Base-by-base conservation (phyloP, 805 yeast species). In the Metschnikowia aberdeeniae region DNA sequence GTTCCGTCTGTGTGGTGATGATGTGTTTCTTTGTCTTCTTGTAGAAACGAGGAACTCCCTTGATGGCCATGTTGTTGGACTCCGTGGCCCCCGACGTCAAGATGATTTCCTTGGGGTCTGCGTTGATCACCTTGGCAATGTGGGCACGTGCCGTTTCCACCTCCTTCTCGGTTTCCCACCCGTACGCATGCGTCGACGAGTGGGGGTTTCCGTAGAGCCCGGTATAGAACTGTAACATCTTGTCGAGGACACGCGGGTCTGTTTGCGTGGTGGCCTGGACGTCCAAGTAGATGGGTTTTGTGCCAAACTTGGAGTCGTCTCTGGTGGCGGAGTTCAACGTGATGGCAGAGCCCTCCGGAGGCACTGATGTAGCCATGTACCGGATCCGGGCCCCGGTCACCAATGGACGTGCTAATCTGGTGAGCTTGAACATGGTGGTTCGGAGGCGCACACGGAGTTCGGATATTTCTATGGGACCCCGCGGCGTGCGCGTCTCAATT, bases 61-160 rank as follows among this genome's bases (percentile, higher is more conserved):
- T 93, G 55, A 93, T 69, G 26, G 86, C 90, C 88, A 88, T 87
- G 64, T 95, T 93, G 71, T 93, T 93, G 37, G 93, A 82, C 66
- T 93, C 99, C 4, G 99, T 93, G 47, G 99, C 99, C 47, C 99
- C 99, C 1, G 95, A 84, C 0, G 98, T 93, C 73, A 93, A 90
- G 39, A 93, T 85, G 57, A 93, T 93, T 69, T 93, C 99, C 70
- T 92, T 92, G 44, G 98, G 87, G 63, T 93, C 96, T 29, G 99
- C 99, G 27, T 81, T 80, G 57, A 93, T 89, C 43, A 93, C 78
- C 27, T 75, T 74, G 2, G 99, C 98, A 43, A 93, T 74, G 57
- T 92, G 77, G 43, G 71, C 75, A 58, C 99, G 79, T 5, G 99
- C 96, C 41, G 71, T 70, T 61, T 93, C 99, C 13, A 93, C 93